Evolutionary conservation across 768 basidiomycete genomes (phyloP).

Genomic region (Atractiella rhizophila): DNA sequence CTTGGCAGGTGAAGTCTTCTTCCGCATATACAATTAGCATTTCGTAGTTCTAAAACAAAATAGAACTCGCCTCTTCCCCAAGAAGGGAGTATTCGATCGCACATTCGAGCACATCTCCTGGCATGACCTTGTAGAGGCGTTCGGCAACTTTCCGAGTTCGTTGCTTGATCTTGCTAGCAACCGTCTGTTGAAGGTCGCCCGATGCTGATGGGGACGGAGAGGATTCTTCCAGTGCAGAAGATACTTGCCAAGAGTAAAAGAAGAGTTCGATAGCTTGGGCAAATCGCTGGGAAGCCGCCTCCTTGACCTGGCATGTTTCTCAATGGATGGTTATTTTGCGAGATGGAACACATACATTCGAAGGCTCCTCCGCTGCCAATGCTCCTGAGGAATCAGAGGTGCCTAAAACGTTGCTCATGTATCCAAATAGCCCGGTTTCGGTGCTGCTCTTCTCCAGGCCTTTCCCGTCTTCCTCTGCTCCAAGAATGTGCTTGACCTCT

Average conservation of each 20-base stretch:
- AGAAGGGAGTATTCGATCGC: constrained; percentile 53
- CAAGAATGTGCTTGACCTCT: constrained; percentile 10
- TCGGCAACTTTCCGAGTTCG: constrained; percentile 60
- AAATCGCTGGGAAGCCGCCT: background rate
- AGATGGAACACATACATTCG: background rate
- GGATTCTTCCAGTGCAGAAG: constrained; percentile 2
- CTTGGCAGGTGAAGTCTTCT: constrained; percentile 6
- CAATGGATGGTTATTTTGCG: background rate
- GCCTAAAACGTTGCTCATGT: constrained; percentile 74
- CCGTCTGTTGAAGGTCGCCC: no score
- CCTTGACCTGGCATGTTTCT: background rate
- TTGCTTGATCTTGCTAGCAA: no score
- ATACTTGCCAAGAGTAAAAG: constrained; percentile 11
- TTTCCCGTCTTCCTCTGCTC: constrained; percentile 34
- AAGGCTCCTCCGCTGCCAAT: constrained; percentile 1
- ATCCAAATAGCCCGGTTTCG: constrained; percentile 46
- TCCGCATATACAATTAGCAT: no score
- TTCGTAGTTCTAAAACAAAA: no score
- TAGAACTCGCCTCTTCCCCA: constrained; percentile 24
- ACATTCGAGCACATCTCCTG: constrained; percentile 58
- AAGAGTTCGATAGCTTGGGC: constrained; percentile 2
- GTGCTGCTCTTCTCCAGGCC: constrained; percentile 31
- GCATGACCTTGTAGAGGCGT: constrained; percentile 54
- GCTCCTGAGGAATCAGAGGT: constrained; percentile 29
- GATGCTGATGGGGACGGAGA: constrained; percentile 13